phyloP scores from a whole-genome alignment of 495 filamentous ascomycete genomes.

The Penicillium cosmopolitanum region DNA sequence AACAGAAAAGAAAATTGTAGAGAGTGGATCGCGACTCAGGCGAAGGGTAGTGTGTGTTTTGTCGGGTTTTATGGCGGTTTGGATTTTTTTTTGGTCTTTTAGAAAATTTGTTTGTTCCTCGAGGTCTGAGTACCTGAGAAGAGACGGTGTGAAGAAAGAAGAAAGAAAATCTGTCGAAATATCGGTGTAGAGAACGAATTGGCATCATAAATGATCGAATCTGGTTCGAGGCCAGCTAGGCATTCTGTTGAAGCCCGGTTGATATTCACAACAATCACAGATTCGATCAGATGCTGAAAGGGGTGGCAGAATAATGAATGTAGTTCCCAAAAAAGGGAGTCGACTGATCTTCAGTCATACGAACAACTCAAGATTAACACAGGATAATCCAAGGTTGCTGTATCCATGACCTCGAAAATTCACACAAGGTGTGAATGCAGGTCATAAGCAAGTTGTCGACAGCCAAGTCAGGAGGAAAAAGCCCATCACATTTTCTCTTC shows the following conservation, averaged over 20 bases:
- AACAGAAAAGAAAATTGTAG: slow-evolving; percentile 19
- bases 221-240: slow-evolving; percentile 1
- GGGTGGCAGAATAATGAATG: slow-evolving; percentile 7
- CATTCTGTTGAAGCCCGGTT: background rate
- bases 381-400: background rate
- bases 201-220: slow-evolving; percentile 10
- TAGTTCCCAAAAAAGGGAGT: slow-evolving; percentile 5
- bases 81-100: slow-evolving; percentile 28
- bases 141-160: slow-evolving; percentile 8
- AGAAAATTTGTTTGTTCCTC: slow-evolving; percentile 13
- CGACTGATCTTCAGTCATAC: background rate
- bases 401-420: background rate
- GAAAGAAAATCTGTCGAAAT: slow-evolving; percentile 25
- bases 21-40: slow-evolving; percentile 24
- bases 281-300: background rate
- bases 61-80: slow-evolving; percentile 13
- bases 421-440: background rate
- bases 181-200: slow-evolving; percentile 21
- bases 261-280: slow-evolving; percentile 3
- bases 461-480: slow-evolving; percentile 19
- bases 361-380: background rate
- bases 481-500: slow-evolving; percentile 35
- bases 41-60: slow-evolving; percentile 10
- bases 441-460: slow-evolving; percentile 3
- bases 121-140: slow-evolving; percentile 4